phyloP scores from a whole-genome alignment of 2,329 filamentous ascomycete genomes.

The Mycosphaerelloides madeirae region DNA sequence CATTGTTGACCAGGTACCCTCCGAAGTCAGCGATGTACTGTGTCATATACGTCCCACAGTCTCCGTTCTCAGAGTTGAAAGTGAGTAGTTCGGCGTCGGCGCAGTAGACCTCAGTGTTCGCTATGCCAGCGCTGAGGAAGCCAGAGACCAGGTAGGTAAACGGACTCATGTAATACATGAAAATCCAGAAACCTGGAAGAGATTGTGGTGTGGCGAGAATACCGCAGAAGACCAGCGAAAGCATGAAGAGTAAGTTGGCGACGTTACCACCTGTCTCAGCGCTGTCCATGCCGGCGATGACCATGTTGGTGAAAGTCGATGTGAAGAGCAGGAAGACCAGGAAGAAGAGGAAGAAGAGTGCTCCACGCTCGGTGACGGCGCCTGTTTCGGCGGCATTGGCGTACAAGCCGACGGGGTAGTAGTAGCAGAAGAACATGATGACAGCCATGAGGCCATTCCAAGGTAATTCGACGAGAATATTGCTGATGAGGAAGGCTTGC shows the following conservation, averaged over 20 bases:
- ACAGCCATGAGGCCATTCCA: slow-evolving; percentile 74
- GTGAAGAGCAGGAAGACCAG: slow-evolving; percentile 65
- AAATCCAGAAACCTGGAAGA: slow-evolving; percentile 68
- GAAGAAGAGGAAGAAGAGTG: slow-evolving; percentile 73
- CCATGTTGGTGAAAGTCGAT: slow-evolving; percentile 72
- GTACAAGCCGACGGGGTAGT: slow-evolving; percentile 78
- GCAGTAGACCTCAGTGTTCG: slow-evolving; percentile 62
- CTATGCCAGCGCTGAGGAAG: slow-evolving; percentile 65
- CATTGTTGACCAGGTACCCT: slow-evolving; percentile 33
- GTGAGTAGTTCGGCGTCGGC: slow-evolving; percentile 62
- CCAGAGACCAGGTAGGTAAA: slow-evolving; percentile 76
- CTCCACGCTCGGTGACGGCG: slow-evolving; percentile 63
- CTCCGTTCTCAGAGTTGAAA: slow-evolving; percentile 58
- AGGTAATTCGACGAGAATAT: slow-evolving; percentile 78
- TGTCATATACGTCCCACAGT: slow-evolving; percentile 38
- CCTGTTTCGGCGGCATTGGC: slow-evolving; percentile 57
- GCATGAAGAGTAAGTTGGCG: slow-evolving; percentile 67
- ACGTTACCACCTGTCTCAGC: slow-evolving; percentile 73
- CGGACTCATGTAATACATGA: slow-evolving; percentile 77
- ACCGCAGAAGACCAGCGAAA: slow-evolving; percentile 66
- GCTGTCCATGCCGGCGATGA: slow-evolving; percentile 69
- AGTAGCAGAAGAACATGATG: slow-evolving; percentile 77
- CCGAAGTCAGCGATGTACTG: slow-evolving; percentile 34
- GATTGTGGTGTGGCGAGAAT: slow-evolving; percentile 61
- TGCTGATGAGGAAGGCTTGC: slow-evolving; percentile 78